phyloP scores from a whole-genome alignment of 345 rosid species.

The Eucalyptus polybractea region DNA sequence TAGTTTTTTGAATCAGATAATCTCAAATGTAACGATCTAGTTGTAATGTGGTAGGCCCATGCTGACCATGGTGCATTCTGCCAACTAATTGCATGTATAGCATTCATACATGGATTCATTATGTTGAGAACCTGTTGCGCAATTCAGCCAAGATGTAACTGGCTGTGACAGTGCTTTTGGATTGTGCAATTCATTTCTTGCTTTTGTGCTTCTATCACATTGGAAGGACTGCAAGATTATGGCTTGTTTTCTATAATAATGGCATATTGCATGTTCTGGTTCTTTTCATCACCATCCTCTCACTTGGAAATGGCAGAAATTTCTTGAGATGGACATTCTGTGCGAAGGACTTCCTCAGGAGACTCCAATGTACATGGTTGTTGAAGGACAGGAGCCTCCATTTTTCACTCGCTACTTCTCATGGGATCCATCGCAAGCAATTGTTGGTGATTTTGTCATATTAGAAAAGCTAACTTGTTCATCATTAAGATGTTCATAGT shows the following conservation, averaged over 20 bases:
- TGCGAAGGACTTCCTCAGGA: slow-evolving; percentile 35
- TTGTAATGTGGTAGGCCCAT: not conserved
- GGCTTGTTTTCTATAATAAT: not conserved
- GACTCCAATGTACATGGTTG: slow-evolving; percentile 53
- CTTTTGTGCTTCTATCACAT: not conserved
- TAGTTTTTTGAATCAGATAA: not conserved
- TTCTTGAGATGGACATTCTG: slow-evolving; percentile 40
- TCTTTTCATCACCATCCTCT: not conserved
- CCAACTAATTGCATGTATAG: not conserved
- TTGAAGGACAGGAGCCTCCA: slow-evolving; percentile 73
- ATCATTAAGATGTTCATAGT: not conserved
- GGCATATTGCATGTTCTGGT: not conserved
- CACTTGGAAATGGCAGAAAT: slow-evolving; percentile 44
- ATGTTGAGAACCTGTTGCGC: not conserved
- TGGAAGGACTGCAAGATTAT: not conserved
- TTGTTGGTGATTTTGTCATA: slow-evolving; percentile 27
- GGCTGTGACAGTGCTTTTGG: not conserved
- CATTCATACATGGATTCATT: not conserved
- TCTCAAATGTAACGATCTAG: not conserved
- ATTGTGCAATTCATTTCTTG: not conserved
- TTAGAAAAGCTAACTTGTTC: not conserved
- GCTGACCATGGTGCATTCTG: not conserved
- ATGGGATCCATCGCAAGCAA: slow-evolving; percentile 64
- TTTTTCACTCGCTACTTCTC: slow-evolving; percentile 67
- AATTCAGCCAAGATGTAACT: not conserved